A percentile compares a stretch with the other conserved stretches of the same genome.
These are phyloP conservation scores for Pseudogymnoascus sp. DNA, from an alignment of 2,329 filamentous ascomycete species.

Conservation along the genomic window DNA sequence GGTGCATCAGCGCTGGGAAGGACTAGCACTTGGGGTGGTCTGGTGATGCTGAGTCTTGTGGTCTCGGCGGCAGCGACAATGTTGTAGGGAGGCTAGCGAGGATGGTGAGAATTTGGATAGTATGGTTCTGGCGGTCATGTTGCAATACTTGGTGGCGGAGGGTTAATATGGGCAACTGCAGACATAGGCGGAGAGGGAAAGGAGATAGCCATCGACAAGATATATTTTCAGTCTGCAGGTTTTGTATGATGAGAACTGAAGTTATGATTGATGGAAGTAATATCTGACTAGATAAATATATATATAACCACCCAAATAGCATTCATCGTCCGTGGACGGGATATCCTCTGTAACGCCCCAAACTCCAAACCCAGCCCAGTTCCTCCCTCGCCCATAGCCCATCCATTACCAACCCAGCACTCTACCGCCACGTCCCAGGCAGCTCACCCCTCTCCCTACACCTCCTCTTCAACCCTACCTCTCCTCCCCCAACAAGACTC, in stretches of 20 bases:
- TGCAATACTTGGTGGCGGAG: background rate
- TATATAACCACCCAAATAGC: background rate
- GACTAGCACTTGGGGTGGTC: background rate
- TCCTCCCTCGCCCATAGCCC: background rate
- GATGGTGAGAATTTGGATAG: background rate
- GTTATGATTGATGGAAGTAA: constrained; percentile 6
- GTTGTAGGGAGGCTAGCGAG: background rate
- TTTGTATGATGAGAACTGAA: background rate
- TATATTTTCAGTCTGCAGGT: background rate
- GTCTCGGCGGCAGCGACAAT: background rate
- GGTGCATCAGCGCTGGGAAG: background rate
- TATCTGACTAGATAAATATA: background rate
- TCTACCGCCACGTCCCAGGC: constrained; percentile 49
- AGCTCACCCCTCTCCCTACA: constrained; percentile 40
- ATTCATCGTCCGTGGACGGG: constrained; percentile 3
- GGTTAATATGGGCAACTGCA: background rate
- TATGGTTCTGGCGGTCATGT: background rate
- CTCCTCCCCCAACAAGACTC: constrained; percentile 51
- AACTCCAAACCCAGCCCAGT: background rate
- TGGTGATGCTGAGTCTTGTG: background rate
- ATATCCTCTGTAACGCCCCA: background rate
- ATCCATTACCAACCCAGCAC: background rate
- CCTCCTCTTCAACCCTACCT: constrained; percentile 49
- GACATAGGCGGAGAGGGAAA: background rate
- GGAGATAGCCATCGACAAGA: background rate